These are phyloP conservation scores for Pestalotiopsis sp. DNA, from an alignment of 2,329 filamentous ascomycete genomes.

Conservation along the genomic window DNA sequence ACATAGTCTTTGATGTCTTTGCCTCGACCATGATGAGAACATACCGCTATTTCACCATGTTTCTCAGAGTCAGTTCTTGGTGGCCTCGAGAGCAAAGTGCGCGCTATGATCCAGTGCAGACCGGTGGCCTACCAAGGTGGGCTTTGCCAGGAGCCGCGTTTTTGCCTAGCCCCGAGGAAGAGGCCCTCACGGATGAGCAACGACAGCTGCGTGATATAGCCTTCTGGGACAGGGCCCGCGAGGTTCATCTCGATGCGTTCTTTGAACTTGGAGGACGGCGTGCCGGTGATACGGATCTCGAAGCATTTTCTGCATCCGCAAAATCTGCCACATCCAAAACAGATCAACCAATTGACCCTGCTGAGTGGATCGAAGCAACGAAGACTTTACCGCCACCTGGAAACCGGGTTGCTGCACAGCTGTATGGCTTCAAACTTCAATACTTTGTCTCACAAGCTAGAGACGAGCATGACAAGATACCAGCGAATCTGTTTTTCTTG, in stretches of 20 bases:
- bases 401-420: constrained; percentile 88
- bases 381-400: constrained; percentile 80
- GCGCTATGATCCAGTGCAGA: constrained; percentile 42
- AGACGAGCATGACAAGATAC: constrained; percentile 73
- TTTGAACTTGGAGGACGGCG: constrained; percentile 82
- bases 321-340: constrained; percentile 43
- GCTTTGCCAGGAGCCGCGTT: constrained; percentile 62
- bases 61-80: constrained; percentile 91
- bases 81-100: constrained; percentile 73
- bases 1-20: constrained; percentile 93
- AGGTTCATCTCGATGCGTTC: constrained; percentile 78
- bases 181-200: constrained; percentile 52
- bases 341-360: constrained; percentile 34
- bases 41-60: constrained; percentile 90
- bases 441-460: constrained; percentile 87
- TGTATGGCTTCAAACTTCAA: constrained; percentile 94
- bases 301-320: constrained; percentile 45
- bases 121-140: constrained; percentile 79
- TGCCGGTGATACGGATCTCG: constrained; percentile 59
- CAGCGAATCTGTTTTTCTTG: constrained; percentile 90
- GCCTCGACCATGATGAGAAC: constrained; percentile 92
- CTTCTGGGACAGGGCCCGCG: constrained; percentile 81
- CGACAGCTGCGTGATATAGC: constrained; percentile 66
- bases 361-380: constrained; percentile 76
- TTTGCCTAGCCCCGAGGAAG: constrained; percentile 57